Evolutionary conservation across 176 grass and related monocot genomes (phyloP).

Genomic region (Eragrostis curvula): DNA sequence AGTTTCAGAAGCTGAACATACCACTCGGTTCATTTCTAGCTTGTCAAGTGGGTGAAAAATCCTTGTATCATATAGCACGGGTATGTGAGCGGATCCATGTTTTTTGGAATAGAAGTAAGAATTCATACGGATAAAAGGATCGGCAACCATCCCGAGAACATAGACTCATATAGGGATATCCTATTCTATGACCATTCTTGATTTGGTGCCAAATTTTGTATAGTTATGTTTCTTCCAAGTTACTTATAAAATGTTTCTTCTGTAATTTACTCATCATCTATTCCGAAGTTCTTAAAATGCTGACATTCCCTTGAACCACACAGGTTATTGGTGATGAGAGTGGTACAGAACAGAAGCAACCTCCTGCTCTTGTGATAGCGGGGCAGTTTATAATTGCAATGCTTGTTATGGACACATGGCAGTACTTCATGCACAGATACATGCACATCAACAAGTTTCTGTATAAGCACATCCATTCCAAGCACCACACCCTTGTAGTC

Average conservation of each 20-base stretch:
- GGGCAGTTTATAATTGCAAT: conserved; percentile 69
- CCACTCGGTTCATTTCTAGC: not conserved
- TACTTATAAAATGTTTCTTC: not conserved
- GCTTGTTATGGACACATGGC: conserved; percentile 92
- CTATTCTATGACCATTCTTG: not conserved
- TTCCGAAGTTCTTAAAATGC: conserved; percentile 10
- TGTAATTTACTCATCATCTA: conserved; percentile 10
- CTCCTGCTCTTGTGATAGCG: conserved; percentile 49
- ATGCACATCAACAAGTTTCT: conserved; percentile 89
- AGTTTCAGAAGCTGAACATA: conserved; percentile 24
- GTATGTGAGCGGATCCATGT: not conserved
- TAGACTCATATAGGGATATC: not conserved
- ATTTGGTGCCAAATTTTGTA: not conserved
- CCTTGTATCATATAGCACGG: not conserved
- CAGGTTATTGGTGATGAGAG: conserved; percentile 77
- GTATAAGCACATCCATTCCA: conserved; percentile 85
- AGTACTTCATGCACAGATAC: conserved; percentile 93
- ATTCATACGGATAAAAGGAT: not conserved
- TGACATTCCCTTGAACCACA: conserved; percentile 27
- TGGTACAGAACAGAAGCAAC: conserved; percentile 51
- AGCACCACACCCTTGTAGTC: conserved; percentile 82
- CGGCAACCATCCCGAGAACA: not conserved
- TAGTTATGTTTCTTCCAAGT: not conserved
- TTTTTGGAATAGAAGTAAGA: not conserved
- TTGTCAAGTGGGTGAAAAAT: not conserved